These are phyloP conservation scores for Cyclostephanos tholiformis DNA, from an alignment of 108 stramenopile genomes.

Conservation along the genomic window DNA sequence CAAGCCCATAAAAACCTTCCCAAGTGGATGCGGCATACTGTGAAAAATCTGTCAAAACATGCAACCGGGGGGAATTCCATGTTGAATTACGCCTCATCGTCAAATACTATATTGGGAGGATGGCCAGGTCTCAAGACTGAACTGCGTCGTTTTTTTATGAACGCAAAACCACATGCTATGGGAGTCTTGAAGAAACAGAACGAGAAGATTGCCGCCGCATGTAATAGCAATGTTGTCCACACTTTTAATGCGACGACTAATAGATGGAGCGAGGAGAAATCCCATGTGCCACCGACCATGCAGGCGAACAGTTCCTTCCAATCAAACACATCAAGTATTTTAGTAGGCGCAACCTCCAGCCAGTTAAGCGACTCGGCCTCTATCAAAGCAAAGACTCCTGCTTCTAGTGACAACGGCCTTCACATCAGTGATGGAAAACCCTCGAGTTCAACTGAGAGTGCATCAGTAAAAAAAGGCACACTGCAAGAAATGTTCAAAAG, in stretches of 20 bases:
- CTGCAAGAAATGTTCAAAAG: conserved; percentile 28
- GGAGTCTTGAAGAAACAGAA: conserved; percentile 45
- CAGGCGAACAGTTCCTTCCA: not conserved
- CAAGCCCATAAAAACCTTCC: conserved; percentile 64
- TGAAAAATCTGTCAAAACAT: conserved; percentile 61
- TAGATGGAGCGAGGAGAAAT: conserved; percentile 4
- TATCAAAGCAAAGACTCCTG: not conserved
- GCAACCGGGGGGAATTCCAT: conserved; percentile 26
- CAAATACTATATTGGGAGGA: conserved; percentile 41
- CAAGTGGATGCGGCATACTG: conserved; percentile 74
- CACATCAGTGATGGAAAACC: not conserved
- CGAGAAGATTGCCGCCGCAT: conserved; percentile 5
- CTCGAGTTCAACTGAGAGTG: conserved; percentile 1
- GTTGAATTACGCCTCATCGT: conserved; percentile 31
- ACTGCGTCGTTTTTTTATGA: conserved; percentile 54
- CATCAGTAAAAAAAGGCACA: conserved; percentile 5
- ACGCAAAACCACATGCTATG: conserved; percentile 48
- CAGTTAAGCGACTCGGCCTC: conserved; percentile 1
- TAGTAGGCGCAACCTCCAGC: not conserved
- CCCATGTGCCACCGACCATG: not conserved
- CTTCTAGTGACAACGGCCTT: not conserved
- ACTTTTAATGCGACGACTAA: not conserved
- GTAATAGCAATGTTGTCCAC: conserved; percentile 10
- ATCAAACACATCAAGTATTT: not conserved
- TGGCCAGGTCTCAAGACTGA: conserved; percentile 51